Conservation (phyloP, 495 filamentous ascomycete species). For the Penicillium tannophilum region DNA sequence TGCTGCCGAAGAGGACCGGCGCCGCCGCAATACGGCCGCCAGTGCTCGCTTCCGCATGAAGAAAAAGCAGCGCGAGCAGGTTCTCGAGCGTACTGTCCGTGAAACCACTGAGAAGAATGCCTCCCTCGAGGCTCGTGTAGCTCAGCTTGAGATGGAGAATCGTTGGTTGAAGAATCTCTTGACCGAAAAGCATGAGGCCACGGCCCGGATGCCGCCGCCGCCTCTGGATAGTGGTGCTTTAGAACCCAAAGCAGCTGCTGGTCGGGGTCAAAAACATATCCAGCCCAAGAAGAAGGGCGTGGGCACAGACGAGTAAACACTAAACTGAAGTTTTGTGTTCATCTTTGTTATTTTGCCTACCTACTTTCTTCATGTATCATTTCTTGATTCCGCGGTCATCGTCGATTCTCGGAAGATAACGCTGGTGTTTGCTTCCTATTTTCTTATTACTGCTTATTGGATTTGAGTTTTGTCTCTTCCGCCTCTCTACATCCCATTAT, state of each 20-base stretch:
- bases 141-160: constrained; percentile 91
- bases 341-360: constrained; percentile 16
- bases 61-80: constrained; percentile 98
- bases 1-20: constrained; percentile 96
- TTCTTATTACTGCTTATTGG: constrained; percentile 7
- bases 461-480: constrained; percentile 3
- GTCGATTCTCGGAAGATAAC: constrained; percentile 2
- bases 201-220: constrained; percentile 32
- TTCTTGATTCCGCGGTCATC: constrained; percentile 11
- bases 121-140: constrained; percentile 76
- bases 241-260: constrained; percentile 26
- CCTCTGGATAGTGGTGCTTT: constrained; percentile 31
- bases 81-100: constrained; percentile 85
- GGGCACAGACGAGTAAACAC: constrained; percentile 40
- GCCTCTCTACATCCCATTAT: constrained; percentile 3
- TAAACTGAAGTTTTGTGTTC: constrained; percentile 25
- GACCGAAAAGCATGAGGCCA: constrained; percentile 78
- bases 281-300: constrained; percentile 54
- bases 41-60: constrained; percentile 95
- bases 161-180: constrained; percentile 94
- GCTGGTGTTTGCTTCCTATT: constrained; percentile 6
- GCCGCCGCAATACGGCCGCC: constrained; percentile 93
- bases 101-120: constrained; percentile 86
- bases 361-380: constrained; percentile 24
- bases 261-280: constrained; percentile 46